phyloP scores from a whole-genome alignment of 306 rosid species.

The Pachyrhizus erosus region DNA sequence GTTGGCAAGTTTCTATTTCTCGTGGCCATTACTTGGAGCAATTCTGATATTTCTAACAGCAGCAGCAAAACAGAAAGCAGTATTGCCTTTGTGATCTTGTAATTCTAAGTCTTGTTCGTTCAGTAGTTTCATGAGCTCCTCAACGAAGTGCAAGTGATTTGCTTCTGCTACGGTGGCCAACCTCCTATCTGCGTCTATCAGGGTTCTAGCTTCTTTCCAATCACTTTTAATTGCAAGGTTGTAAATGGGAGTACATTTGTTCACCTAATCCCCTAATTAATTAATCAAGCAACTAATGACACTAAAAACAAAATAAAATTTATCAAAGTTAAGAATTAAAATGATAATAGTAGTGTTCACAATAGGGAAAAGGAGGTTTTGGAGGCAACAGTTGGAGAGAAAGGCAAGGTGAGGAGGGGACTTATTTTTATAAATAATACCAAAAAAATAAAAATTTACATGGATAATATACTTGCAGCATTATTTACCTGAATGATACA shows the following conservation, averaged over 20 bases:
- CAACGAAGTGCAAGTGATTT: constrained; percentile 6
- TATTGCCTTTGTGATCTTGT: constrained; percentile 28
- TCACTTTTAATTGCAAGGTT: constrained; percentile 31
- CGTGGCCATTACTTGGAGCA: background rate
- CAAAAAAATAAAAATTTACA: no score
- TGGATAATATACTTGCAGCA: no score
- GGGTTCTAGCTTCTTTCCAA: constrained; percentile 21
- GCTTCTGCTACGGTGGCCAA: background rate
- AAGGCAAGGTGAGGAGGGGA: no score
- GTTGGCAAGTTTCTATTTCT: background rate
- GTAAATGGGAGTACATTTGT: constrained; percentile 31
- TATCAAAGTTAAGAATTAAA: no score
- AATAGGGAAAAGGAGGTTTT: no score
- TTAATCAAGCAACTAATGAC: no score
- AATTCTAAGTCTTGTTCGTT: background rate
- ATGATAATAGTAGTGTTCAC: no score
- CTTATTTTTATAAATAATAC: no score
- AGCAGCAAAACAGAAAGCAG: constrained; percentile 41
- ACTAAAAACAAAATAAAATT: no score
- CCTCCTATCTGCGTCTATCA: background rate
- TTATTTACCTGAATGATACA: no score
- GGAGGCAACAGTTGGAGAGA: no score
- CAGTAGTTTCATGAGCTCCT: constrained; percentile 4
- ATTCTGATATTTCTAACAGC: background rate
- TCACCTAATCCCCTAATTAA: background rate